These are phyloP conservation scores for Solanum virginianum DNA, from an alignment of 257 asterid species.

Conservation along the genomic window DNA sequence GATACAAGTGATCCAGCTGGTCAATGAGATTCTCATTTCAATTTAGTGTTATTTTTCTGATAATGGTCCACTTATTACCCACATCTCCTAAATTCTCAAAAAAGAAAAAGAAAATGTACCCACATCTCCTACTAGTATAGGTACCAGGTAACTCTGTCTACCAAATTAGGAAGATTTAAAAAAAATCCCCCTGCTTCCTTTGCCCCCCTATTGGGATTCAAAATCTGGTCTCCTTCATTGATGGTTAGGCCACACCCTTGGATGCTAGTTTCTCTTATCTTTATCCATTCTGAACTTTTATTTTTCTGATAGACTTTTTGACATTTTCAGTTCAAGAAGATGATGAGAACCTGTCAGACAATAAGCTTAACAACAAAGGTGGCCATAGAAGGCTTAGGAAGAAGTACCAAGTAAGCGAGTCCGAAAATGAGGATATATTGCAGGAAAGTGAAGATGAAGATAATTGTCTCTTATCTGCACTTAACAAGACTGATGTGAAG, in stretches of 20 bases:
- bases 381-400: constrained; percentile 22
- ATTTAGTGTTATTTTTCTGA: neutral
- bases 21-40: neutral
- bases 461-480: constrained; percentile 21
- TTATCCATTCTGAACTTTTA: neutral
- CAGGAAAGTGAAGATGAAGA: constrained; percentile 35
- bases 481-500: constrained; percentile 15
- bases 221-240: neutral
- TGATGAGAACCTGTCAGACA: constrained; percentile 8
- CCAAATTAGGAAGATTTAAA: neutral
- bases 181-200: neutral
- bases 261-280: neutral
- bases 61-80: neutral
- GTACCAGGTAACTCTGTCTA: neutral
- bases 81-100: neutral
- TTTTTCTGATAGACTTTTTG: neutral
- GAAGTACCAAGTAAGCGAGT: constrained; percentile 33
- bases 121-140: neutral
- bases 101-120: neutral
- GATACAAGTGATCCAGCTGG: neutral
- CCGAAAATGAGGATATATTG: constrained; percentile 33
- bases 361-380: constrained; percentile 12
- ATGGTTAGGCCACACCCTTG: neutral
- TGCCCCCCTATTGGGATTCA: neutral
- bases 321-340: constrained; percentile 9